Evolutionary conservation across 192 early-diverging fungal species (phyloP).

Genomic region (Spizellomyces punctatus): DNA sequence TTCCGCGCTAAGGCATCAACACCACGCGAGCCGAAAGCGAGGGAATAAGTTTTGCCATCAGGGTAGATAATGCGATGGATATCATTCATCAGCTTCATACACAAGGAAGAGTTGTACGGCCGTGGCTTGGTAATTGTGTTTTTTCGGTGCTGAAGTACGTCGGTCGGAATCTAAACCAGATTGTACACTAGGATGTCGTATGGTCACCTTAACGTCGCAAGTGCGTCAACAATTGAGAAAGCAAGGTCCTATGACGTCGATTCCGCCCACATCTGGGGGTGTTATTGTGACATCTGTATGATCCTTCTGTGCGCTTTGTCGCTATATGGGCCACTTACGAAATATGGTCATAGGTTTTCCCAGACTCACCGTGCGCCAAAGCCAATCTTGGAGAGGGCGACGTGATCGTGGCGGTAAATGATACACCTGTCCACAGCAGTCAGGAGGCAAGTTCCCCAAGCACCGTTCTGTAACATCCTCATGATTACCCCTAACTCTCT

Average conservation of each 20-base stretch:
- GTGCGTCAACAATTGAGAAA: slow-evolving; percentile 44
- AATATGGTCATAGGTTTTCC: slow-evolving; percentile 18
- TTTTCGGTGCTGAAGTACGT: background rate
- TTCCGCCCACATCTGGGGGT: slow-evolving; percentile 35
- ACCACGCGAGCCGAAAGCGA: slow-evolving; percentile 49
- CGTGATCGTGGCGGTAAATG: slow-evolving; percentile 47
- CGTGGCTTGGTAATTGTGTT: slow-evolving; percentile 42
- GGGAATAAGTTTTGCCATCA: slow-evolving; percentile 57
- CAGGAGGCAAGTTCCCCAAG: slow-evolving; percentile 39
- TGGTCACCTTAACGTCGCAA: slow-evolving; percentile 44
- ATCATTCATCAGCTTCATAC: slow-evolving; percentile 48
- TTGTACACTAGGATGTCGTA: slow-evolving; percentile 26
- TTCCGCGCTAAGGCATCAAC: slow-evolving; percentile 38
- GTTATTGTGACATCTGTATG: slow-evolving; percentile 44
- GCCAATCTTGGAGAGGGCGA: slow-evolving; percentile 46
- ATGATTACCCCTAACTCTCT: background rate
- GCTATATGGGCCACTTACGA: background rate
- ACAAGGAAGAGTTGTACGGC: slow-evolving; percentile 44
- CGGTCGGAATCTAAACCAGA: background rate
- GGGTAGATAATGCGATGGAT: slow-evolving; percentile 44
- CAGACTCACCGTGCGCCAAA: slow-evolving; percentile 35
- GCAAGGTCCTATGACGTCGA: background rate
- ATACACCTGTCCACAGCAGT: slow-evolving; percentile 24
- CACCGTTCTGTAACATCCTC: background rate
- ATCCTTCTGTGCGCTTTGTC: background rate